Evolutionary conservation across 2,329 filamentous ascomycete genomes (phyloP), one percentile per base, ranked within the genome.

Genomic region (Penicillium griseofulvum): DNA sequence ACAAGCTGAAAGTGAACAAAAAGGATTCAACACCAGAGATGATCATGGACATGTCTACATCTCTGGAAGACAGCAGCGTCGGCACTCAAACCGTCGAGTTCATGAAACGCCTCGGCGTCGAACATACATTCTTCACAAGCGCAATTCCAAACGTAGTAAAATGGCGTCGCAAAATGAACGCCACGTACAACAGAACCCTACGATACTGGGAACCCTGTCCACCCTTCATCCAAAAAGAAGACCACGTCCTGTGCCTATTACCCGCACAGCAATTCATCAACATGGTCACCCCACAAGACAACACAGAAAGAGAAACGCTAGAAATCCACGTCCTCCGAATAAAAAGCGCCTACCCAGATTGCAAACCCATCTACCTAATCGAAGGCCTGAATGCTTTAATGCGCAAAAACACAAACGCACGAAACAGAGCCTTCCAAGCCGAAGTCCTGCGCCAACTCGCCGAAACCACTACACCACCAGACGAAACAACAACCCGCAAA

Each of bases 21-120:
- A 90, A 89, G 62, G 76, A 86, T 0, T 88, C 88, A 0, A 83
- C 85, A 0, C 81, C 81, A 0, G 89, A 94, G 70, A 93, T 94
- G 89, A 86, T 93, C 48, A 80, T 91, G 1, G 83, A 90, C 62
- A 75, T 93, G 24, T 82, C 89, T 0, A 72, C 74, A 0, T 80
- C 79, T 1, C 73, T 93, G 1, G 72, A 81, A 22, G 71, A 68
- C 10, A 70, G 78, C 0, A 74, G 69, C 34, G 64, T 80, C 9
- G 76, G 75, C 2, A 77, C 72, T 33, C 77, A 79, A 54, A 67
- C 75, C 12, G 57, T 71, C 16, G 74, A 78, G 60, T 74, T 72
- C 50, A 74, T 80, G 72, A 70, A 70, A 42, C 70, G 70, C 4
- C 59, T 78, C 10, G 71, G 69, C 10, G 77, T 78, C 8, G 71